phyloP scores from a whole-genome alignment of 1,284 basidiomycete genomes.

The Cryptococcus hybrid region DNA sequence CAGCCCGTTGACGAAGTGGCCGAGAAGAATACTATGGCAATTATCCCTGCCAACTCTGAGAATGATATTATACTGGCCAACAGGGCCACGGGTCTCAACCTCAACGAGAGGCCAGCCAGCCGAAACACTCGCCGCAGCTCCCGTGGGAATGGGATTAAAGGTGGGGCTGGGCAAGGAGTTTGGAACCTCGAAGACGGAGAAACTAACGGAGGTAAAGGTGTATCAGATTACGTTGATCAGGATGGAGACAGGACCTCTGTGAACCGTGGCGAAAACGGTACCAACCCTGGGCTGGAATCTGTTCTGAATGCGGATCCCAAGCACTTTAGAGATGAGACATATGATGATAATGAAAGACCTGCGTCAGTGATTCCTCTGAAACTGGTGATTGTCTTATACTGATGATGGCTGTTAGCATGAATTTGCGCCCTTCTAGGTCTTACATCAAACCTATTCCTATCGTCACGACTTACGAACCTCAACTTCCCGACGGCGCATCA shows the following conservation, averaged over 20 bases:
- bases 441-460: conserved; percentile 42
- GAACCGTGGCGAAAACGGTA: neutral
- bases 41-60: neutral
- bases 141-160: conserved; percentile 2
- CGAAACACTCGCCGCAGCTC: conserved; percentile 10
- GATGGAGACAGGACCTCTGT: neutral
- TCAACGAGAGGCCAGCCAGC: conserved; percentile 13
- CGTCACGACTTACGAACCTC: conserved; percentile 38
- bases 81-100: conserved; percentile 16
- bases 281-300: neutral
- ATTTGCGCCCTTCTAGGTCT: conserved; percentile 37
- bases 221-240: neutral
- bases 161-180: neutral
- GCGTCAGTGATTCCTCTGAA: conserved; percentile 4
- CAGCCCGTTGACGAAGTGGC: neutral
- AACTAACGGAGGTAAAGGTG: neutral
- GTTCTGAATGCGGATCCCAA: conserved; percentile 10
- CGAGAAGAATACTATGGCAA: no score
- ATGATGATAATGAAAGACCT: conserved; percentile 10
- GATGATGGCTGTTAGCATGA: conserved; percentile 3
- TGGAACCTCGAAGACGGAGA: neutral
- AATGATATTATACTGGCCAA: conserved; percentile 18
- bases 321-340: conserved; percentile 4
- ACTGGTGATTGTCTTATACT: neutral
- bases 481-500: conserved; percentile 15